Evolutionary conservation across 805 yeast genomes (phyloP), one percentile per base, ranked within the genome.

Genomic region (Cyberlindnera lachancei): DNA sequence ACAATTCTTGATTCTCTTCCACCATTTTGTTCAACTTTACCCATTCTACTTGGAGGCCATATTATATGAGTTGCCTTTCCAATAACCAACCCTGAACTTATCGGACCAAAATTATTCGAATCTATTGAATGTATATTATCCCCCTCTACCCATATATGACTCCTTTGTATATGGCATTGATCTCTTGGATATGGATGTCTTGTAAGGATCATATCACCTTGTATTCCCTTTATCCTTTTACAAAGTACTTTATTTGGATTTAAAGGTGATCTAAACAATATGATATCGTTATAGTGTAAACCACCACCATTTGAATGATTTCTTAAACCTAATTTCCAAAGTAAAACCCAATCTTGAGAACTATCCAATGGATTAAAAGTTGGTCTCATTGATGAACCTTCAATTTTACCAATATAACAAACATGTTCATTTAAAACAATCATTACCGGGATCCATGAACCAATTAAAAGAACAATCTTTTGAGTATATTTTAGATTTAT

Each of bases 61-160:
- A 87, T 55, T 1, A 88, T 64, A 27, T 59, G 56, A 2, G 72
- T 62, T 1, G 81, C 95, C 47, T 75, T 81, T 1, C 96, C 96
- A 9, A 83, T 49, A 15, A 87, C 77, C 36, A 90, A 59, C 0
- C 90, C 95, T 23, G 75, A 69, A 12, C 94, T 79, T 1, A 90
- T 70, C 0, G 96, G 95, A 0, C 97, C 97, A 60, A 83, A 90
- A 7, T 68, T 71, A 54, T 87, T 88, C 31, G 90, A 78, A 58
- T 90, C 97, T 2, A 87, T 62, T 1, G 94, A 79, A 48, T 80
- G 90, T 28, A 65, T 66, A 52, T 85, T 87, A 55, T 90, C 97
- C 6, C 97, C 97, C 54, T 90, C 96, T 0, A 87, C 87, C 96
- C 96, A 90, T 6, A 85, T 45, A 52, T 90, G 96, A 47, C 76